These are phyloP conservation scores for Dictyostelium citrinum DNA, from an alignment of 78 protist genomes.

Conservation along the genomic window DNA sequence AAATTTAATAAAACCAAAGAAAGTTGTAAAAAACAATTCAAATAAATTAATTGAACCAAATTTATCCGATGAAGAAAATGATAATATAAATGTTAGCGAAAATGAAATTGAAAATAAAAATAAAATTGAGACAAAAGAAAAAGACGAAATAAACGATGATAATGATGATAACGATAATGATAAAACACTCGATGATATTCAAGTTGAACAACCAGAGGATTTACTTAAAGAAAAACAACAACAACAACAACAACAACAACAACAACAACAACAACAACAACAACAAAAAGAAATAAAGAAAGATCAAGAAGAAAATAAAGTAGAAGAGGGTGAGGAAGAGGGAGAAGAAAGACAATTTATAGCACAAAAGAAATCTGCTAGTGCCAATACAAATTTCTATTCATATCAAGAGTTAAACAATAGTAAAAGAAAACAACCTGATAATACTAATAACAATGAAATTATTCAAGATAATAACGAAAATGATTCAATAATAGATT, in stretches of 20 bases:
- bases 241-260: neutral
- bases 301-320: neutral
- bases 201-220: neutral
- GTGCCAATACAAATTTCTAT: neutral
- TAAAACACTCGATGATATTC: neutral
- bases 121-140: too few species aligned
- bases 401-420: constrained; percentile 4
- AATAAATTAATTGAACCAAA: neutral
- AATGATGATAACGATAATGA: neutral
- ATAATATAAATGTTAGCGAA: neutral
- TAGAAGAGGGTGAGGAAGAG: neutral
- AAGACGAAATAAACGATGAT: neutral
- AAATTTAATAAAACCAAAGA: neutral
- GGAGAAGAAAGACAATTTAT: neutral
- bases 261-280: neutral
- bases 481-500: neutral
- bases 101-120: neutral
- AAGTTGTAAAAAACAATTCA: neutral
- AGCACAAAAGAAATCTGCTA: neutral
- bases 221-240: neutral
- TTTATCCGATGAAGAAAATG: neutral
- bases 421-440: neutral
- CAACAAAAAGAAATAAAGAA: neutral
- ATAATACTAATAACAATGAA: neutral
- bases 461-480: neutral